Base-by-base conservation (phyloP, 202 grass and related monocot species). In the Musa balbisiana region DNA sequence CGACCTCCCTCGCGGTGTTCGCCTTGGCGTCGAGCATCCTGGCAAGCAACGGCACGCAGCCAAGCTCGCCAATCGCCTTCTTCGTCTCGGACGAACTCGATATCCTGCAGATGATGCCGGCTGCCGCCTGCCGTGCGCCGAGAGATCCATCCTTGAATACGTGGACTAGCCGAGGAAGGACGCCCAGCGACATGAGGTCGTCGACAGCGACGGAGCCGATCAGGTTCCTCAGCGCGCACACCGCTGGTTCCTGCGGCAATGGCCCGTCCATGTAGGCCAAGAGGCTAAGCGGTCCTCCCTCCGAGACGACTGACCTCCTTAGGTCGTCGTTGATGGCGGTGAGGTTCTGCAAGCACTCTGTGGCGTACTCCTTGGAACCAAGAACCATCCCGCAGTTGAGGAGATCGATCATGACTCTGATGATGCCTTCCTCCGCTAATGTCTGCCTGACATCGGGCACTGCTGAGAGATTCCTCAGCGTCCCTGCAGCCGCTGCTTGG, bases 321-420 rank as follows among this genome's bases (percentile, higher is more conserved):
- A 99, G 75, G 75, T 5, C 66, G 81, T 95, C 95, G 72, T 99
- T 99, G 83, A 79, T 87, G 0, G 85, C 81, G 0, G 91, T 99
- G 21, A 95, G 87, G 66, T 95, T 92, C 63, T 92, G 95, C 66
- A 99, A 82, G 78, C 95, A 95, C 85, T 99, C 95, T 0, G 95
- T 91, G 0, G 95, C 87, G 65, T 99, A 92, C 83, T 99, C 95
- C 72, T 95, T 99, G 19, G 83, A 90, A 8, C 95, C 89, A 1
- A 90, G 83, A 20, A 90, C 85, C 22, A 85, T 87, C 17, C 89
- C 80, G 21, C 78, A 84, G 54, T 95, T 85, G 0, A 99, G 87
- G 55, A 99, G 79, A 75, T 76, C 79, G 81, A 99, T 88, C 91
- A 99, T 92, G 67, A 95, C 95, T 27, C 79, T 86, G 64, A 94